Base-by-base conservation (phyloP, 768 basidiomycete genomes). In the Pleurotus salmoneostramineus region DNA sequence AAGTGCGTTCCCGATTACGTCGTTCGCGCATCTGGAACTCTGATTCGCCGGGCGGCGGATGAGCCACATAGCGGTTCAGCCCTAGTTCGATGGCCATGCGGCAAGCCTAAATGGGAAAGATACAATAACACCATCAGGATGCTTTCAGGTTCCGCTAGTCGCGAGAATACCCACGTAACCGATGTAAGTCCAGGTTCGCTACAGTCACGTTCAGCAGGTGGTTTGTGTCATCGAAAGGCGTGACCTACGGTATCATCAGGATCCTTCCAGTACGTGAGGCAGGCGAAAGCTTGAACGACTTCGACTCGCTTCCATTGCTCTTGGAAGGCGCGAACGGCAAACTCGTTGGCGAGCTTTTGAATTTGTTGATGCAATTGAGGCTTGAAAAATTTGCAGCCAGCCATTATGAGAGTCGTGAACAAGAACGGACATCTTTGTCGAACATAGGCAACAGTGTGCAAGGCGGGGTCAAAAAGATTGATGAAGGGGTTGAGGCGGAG, bases 181-280 rank as follows among this genome's bases (percentile, higher is more conserved):
- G 68, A 94, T 91, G 68, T 88, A 93, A 55, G 83, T 88, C 91
- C 91, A 94, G 10, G 91, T 92, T 46, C 87, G 82, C 88, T 91
- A 66, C 31, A 57, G 59, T 40, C 37, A 57, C 34, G 50, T 52
- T 33, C 33, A 60, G 58, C 61, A 60, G 66, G 62, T 42, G 60
- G 47, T 65, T 54, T 63, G 62, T 36, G 35, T 59, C 33, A 55
- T 32, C 49, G 45, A 54, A 56, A 37, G 57, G 57, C 51, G 43
- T 58, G 56, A 71, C 81, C 48, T 61, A 89, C 89, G 56, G 84
- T 89, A 63, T 96, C 94, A 61, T 90, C 86, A 42, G 92, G 89
- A 64, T 92, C 90, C 68, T 83, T 88, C 91, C 92, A 95, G 71
- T 95, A 95, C 40, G 88, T 91, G 60, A 95, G 76, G 64, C 91